Conservation (phyloP, 108 stramenopile genomes). For the Fistulifera pelliculosa region DNA sequence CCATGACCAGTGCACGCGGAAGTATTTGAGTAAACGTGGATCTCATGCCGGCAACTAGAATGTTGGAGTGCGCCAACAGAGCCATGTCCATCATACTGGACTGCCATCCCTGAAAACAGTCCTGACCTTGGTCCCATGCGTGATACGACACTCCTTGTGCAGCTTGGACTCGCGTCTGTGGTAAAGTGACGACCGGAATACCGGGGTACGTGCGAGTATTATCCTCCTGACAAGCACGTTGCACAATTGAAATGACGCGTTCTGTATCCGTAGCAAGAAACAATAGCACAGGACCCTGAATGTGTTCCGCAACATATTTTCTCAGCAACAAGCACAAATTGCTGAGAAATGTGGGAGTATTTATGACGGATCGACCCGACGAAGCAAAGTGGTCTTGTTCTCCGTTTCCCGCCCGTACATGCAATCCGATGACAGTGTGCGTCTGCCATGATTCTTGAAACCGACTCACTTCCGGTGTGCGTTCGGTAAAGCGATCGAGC, state of each 20-base stretch:
- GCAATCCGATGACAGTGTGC: constrained; percentile 47
- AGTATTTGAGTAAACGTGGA: constrained; percentile 45
- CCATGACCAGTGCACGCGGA: constrained; percentile 28
- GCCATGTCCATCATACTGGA: constrained; percentile 31
- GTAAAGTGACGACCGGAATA: constrained; percentile 9
- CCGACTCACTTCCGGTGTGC: neutral
- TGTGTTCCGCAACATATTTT: neutral
- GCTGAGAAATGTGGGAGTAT: constrained; percentile 12
- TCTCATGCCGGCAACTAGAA: constrained; percentile 33
- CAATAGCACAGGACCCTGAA: constrained; percentile 12
- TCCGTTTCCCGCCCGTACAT: constrained; percentile 50
- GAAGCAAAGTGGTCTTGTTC: constrained; percentile 29
- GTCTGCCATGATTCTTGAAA: neutral
- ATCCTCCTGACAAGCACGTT: neutral
- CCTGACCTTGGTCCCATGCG: constrained; percentile 1
- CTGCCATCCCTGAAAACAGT: constrained; percentile 19
- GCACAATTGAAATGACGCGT: constrained; percentile 17
- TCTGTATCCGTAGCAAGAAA: constrained; percentile 50
- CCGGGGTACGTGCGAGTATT: neutral
- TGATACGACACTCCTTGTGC: constrained; percentile 23
- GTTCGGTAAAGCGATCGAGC: constrained; percentile 15
- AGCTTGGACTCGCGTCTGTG: constrained; percentile 20
- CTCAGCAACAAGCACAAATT: constrained; percentile 8
- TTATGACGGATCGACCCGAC: constrained; percentile 19
- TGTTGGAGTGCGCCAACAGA: constrained; percentile 29